phyloP scores from a whole-genome alignment of 805 yeast species.

The Debaryomyces tyrocola region DNA sequence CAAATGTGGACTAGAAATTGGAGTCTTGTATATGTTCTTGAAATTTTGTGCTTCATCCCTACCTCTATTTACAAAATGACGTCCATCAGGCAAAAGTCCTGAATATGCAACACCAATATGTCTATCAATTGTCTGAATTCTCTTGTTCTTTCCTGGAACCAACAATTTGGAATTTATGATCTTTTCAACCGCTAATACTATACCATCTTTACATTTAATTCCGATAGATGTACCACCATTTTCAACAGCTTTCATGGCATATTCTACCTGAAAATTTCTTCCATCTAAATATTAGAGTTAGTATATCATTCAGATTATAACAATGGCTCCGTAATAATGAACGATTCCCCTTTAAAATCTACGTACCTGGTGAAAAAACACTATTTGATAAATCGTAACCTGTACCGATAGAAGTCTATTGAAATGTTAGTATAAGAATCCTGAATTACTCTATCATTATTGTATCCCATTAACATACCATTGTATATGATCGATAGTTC shows the following conservation, averaged over 20 bases:
- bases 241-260: conserved; percentile 96
- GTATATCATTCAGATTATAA: conserved; percentile 22
- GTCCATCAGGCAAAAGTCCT: conserved; percentile 95
- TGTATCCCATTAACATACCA: conserved; percentile 4
- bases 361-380: conserved; percentile 79
- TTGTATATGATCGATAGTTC: conserved; percentile 3
- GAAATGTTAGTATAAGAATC: conserved; percentile 4
- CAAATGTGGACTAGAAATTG: conserved; percentile 77
- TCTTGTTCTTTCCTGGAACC: conserved; percentile 84
- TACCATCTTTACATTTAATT: conserved; percentile 86
- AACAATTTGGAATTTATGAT: conserved; percentile 80
- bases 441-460: background rate
- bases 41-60: conserved; percentile 86
- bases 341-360: background rate
- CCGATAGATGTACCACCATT: conserved; percentile 96
- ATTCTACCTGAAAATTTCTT: conserved; percentile 95
- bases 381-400: conserved; percentile 98
- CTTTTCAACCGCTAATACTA: conserved; percentile 97
- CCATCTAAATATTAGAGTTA: conserved; percentile 64
- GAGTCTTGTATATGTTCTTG: conserved; percentile 71
- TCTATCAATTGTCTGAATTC: conserved; percentile 90
- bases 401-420: conserved; percentile 90
- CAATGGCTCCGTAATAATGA: background rate
- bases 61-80: conserved; percentile 87
- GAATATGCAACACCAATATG: conserved; percentile 95